A percentile compares a stretch with the other conserved stretches of the same genome.
These are phyloP conservation scores for Aspergillus ruber DNA, from an alignment of 2,329 filamentous ascomycete species.

Conservation along the genomic window DNA sequence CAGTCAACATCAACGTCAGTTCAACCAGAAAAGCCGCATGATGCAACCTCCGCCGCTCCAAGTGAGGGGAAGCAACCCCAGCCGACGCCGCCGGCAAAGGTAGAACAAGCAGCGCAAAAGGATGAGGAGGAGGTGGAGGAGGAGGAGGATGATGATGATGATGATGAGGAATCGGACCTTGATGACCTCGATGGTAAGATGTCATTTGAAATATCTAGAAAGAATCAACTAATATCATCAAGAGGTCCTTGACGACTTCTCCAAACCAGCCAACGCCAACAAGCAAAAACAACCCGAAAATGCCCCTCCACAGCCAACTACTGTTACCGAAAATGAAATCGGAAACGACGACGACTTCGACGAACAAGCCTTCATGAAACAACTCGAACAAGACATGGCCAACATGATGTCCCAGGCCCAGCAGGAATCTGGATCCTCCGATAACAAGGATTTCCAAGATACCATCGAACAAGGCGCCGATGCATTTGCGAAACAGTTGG, in stretches of 20 bases:
- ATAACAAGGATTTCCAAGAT: constrained; percentile 16
- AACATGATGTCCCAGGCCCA: constrained; percentile 56
- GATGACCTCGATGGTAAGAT: constrained; percentile 79
- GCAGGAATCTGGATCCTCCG: constrained; percentile 15
- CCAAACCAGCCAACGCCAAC: constrained; percentile 34
- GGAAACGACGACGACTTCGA: constrained; percentile 19
- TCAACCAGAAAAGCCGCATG: neutral
- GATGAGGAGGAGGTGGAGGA: neutral
- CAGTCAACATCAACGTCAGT: neutral
- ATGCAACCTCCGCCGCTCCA: neutral
- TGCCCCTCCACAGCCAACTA: neutral
- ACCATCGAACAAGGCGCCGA: constrained; percentile 28
- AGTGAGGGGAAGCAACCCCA: neutral
- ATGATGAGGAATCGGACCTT: constrained; percentile 82
- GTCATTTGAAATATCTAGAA: neutral
- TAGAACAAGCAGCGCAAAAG: too few species aligned
- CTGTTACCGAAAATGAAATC: neutral
- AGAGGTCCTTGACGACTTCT: constrained; percentile 92
- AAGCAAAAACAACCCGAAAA: constrained; percentile 1
- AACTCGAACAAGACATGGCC: constrained; percentile 87
- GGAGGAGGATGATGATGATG: constrained; percentile 30
- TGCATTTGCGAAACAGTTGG: constrained; percentile 30
- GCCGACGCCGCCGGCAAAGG: neutral
- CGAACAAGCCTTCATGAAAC: constrained; percentile 61
- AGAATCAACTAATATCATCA: constrained; percentile 6